Percentiles rank a stretch among this genome's conserved stretches.
Conservation (phyloP, 352 stramenopile species). For the Phytophthora kernoviae region DNA sequence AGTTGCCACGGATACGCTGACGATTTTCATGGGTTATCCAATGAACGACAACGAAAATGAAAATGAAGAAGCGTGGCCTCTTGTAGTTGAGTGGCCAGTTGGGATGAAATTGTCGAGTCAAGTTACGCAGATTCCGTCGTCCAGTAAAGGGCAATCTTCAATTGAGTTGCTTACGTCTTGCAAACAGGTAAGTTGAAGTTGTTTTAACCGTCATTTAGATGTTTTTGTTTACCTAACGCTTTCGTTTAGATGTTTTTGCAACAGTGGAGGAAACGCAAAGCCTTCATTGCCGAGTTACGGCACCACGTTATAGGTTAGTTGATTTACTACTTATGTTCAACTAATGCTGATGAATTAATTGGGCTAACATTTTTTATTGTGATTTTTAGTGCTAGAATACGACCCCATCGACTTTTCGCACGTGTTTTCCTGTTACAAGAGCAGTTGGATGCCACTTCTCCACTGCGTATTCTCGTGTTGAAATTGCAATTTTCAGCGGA, state of each 20-base stretch:
- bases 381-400: constrained; percentile 51
- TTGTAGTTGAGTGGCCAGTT: constrained; percentile 38
- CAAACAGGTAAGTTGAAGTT: constrained; percentile 30
- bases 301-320: constrained; percentile 37
- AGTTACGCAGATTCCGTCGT: constrained; percentile 34
- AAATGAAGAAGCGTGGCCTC: constrained; percentile 15
- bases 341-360: too few relatives aligned
- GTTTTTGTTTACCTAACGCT: constrained; percentile 3
- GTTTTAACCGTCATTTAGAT: background rate
- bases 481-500: constrained; percentile 40
- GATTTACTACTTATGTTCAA: background rate
- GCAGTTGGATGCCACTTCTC: constrained; percentile 34
- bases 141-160: constrained; percentile 36
- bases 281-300: constrained; percentile 44
- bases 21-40: constrained; percentile 32
- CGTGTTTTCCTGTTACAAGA: constrained; percentile 59
- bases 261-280: constrained; percentile 45
- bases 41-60: constrained; percentile 18
- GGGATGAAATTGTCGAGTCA: constrained; percentile 43
- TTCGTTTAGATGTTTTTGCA: constrained; percentile 40
- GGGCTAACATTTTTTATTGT: constrained; percentile 4
- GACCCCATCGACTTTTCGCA: constrained; percentile 55
- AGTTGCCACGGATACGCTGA: constrained; percentile 11
- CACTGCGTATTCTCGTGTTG: constrained; percentile 48
- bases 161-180: constrained; percentile 42